These are phyloP conservation scores for Naumovozyma baii DNA, from an alignment of 805 yeast species.

Conservation along the genomic window DNA sequence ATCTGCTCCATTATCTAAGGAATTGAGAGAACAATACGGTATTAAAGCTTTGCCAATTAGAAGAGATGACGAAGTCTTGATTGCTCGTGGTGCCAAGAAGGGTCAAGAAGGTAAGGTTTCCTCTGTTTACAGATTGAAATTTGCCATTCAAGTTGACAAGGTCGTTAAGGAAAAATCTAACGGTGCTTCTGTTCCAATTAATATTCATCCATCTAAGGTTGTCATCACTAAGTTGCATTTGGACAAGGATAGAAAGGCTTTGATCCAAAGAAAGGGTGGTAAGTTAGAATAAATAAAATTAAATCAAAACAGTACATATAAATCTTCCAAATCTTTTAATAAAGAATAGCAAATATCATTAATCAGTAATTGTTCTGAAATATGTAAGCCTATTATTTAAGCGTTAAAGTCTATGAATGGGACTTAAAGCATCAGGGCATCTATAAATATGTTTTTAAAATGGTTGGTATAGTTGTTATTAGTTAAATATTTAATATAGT, in stretches of 20 bases:
- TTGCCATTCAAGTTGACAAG: conserved; percentile 90
- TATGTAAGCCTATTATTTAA: too few relatives aligned
- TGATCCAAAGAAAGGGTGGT: conserved; percentile 96
- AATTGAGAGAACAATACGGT: conserved; percentile 93
- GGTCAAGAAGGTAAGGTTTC: conserved; percentile 97
- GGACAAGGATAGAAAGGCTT: conserved; percentile 97
- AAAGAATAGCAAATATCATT: not conserved
- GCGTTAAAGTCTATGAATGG: too few relatives aligned
- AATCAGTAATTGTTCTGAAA: too few relatives aligned
- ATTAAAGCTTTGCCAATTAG: conserved; percentile 93
- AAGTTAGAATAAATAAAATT: conserved; percentile 62
- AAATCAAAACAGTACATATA: not conserved
- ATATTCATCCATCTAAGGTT: conserved; percentile 96
- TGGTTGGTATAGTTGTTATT: too few relatives aligned
- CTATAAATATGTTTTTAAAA: too few relatives aligned
- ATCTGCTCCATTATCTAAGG: conserved; percentile 98
- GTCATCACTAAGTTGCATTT: conserved; percentile 96
- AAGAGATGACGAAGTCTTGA: conserved; percentile 89
- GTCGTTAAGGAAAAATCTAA: conserved; percentile 92
- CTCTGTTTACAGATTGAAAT: conserved; percentile 97
- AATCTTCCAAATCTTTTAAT: not conserved
- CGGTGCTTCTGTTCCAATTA: conserved; percentile 94
- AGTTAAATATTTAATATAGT: too few relatives aligned
- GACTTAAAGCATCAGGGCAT: too few relatives aligned
- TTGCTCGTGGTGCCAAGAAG: conserved; percentile 97